phyloP scores from a whole-genome alignment of 345 rosid species.

The Kandelia obovata region DNA sequence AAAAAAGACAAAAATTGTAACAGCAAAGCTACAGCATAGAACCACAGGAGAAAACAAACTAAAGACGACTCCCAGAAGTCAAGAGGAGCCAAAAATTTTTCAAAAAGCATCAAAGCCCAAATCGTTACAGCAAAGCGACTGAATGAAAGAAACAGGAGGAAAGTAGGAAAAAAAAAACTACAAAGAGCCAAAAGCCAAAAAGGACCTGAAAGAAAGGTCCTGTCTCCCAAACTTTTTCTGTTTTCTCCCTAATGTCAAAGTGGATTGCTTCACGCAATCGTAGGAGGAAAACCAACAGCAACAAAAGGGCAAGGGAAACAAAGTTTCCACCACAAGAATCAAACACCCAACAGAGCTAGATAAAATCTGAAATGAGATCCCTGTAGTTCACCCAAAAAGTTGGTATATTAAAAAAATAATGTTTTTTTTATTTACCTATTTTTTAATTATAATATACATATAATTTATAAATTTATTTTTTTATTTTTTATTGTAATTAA shows the following conservation, averaged over 20 bases:
- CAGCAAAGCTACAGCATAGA: too few species aligned
- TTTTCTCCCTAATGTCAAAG: constrained; percentile 12
- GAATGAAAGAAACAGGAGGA: not conserved
- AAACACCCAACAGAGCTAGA: not conserved
- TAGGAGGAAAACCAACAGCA: not conserved
- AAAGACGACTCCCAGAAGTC: not conserved
- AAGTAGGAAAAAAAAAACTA: not conserved
- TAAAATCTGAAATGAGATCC: too few species aligned
- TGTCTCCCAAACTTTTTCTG: not conserved
- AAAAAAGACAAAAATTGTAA: too few species aligned
- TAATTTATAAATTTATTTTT: too few species aligned
- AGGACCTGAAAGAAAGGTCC: not conserved
- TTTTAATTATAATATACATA: too few species aligned
- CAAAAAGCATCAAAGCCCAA: not conserved
- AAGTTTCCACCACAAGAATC: not conserved
- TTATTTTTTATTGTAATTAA: too few species aligned
- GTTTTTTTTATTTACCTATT: too few species aligned
- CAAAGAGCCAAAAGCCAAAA: not conserved
- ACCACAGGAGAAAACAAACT: not conserved
- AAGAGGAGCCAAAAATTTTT: not conserved
- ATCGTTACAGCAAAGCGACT: not conserved
- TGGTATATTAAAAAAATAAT: too few species aligned
- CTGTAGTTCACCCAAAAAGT: too few species aligned
- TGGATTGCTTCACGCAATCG: constrained; percentile 18
- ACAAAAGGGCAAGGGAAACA: not conserved